Evolutionary conservation across 805 yeast genomes (phyloP).

Genomic region (Lipomyces spencermartinsiae): DNA sequence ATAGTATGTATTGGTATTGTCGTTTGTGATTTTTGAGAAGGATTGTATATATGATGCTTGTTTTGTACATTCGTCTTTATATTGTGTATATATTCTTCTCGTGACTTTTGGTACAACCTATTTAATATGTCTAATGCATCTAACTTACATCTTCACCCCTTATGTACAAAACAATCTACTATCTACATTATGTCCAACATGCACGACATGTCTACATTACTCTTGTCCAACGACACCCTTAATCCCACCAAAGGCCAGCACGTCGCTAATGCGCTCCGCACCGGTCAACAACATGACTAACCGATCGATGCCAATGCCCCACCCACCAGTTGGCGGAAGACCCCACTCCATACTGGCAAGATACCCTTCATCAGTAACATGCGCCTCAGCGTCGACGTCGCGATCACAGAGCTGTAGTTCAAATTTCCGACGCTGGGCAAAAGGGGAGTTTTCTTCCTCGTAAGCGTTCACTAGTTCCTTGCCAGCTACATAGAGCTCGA

Average conservation of each 20-base stretch:
- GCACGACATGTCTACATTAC: not conserved
- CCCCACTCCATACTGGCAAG: slow-evolving; percentile 87
- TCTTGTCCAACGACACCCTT: slow-evolving; percentile 72
- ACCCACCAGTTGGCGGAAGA: slow-evolving; percentile 97
- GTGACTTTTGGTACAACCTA: not conserved
- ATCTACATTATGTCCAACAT: not conserved
- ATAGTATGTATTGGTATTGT: not conserved
- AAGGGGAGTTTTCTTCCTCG: slow-evolving; percentile 94
- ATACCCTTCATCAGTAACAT: slow-evolving; percentile 74
- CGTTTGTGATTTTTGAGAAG: not conserved
- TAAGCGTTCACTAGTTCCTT: slow-evolving; percentile 89
- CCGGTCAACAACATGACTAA: slow-evolving; percentile 78
- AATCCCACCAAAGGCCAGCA: slow-evolving; percentile 74
- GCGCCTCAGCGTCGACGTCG: slow-evolving; percentile 63
- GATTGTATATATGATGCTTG: not conserved
- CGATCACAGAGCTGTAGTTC: slow-evolving; percentile 59
- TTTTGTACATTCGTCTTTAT: not conserved
- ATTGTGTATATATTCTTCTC: not conserved
- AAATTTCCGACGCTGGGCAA: slow-evolving; percentile 69
- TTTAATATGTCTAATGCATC: not conserved
- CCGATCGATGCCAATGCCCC: slow-evolving; percentile 95
- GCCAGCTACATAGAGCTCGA: slow-evolving; percentile 82
- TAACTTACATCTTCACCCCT: not conserved
- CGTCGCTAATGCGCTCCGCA: slow-evolving; percentile 71
- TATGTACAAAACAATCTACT: not conserved